Conservation (phyloP, 2,329 filamentous ascomycete genomes). For the Aspergillus fischeri region DNA sequence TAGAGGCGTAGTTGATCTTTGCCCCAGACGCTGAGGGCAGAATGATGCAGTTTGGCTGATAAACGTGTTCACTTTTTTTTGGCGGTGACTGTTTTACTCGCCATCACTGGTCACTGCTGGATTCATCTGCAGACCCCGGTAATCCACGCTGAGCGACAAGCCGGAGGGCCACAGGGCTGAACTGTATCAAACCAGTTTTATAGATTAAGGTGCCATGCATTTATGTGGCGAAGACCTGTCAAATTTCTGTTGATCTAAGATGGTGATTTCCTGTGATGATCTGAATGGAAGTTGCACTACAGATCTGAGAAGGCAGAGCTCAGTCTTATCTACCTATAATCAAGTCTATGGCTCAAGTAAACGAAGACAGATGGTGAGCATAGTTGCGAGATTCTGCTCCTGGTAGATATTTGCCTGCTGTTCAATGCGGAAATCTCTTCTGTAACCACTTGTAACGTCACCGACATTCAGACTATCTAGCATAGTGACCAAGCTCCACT, state of each 20-base stretch:
- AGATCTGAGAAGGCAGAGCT: neutral
- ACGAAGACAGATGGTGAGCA: neutral
- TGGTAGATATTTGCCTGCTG: neutral
- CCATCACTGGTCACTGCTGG: neutral
- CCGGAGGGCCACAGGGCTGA: conserved; percentile 19
- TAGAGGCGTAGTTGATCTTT: neutral
- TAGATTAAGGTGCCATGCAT: neutral
- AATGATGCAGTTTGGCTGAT: conserved; percentile 5
- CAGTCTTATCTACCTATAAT: neutral
- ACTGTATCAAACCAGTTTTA: conserved; percentile 9
- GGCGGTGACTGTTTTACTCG: conserved; percentile 1
- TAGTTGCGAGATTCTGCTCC: neutral
- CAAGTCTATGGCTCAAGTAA: neutral
- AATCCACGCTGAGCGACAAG: neutral
- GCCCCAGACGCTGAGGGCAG: neutral
- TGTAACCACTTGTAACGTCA: neutral
- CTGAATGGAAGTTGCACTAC: neutral
- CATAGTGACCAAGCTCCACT: conserved; percentile 3
- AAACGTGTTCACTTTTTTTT: conserved; percentile 24
- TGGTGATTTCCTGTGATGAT: neutral
- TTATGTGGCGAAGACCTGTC: neutral
- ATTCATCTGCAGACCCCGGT: conserved; percentile 4
- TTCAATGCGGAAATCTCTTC: neutral
- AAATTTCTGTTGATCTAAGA: neutral
- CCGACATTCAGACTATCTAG: neutral